phyloP scores from a whole-genome alignment of 176 grass and related monocot species.

The Paspalum vaginatum region DNA sequence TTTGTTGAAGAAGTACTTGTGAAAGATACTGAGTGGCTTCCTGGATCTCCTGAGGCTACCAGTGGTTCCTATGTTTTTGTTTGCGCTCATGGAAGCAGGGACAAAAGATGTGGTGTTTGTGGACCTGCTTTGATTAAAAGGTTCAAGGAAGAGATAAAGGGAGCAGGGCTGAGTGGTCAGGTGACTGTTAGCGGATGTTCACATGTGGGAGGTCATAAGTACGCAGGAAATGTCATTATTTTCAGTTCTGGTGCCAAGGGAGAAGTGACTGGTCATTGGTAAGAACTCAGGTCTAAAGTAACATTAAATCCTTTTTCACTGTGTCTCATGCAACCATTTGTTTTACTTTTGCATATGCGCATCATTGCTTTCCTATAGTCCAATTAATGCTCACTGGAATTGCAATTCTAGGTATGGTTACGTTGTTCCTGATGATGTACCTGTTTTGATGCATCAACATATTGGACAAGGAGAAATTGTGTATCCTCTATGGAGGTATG shows the following conservation, averaged over 20 bases:
- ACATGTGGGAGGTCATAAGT: constrained; percentile 95
- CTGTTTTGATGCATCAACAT: constrained; percentile 74
- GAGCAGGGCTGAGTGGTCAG: constrained; percentile 56
- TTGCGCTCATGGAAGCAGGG: constrained; percentile 86
- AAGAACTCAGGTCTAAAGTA: constrained; percentile 37
- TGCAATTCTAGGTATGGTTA: constrained; percentile 92
- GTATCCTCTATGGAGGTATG: constrained; percentile 89
- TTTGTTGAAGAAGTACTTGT: constrained; percentile 97
- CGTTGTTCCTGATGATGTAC: constrained; percentile 91
- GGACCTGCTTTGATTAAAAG: constrained; percentile 78
- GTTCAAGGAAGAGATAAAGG: constrained; percentile 82
- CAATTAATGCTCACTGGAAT: constrained; percentile 36
- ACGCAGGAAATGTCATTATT: constrained; percentile 97
- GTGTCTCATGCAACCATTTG: background rate
- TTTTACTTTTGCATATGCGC: background rate
- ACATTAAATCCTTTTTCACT: constrained; percentile 7
- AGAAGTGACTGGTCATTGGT: constrained; percentile 93
- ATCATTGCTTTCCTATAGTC: background rate
- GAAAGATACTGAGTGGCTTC: constrained; percentile 84
- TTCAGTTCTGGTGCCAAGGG: constrained; percentile 60
- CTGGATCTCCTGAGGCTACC: constrained; percentile 67
- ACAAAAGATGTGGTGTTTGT: constrained; percentile 89
- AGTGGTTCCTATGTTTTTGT: constrained; percentile 87
- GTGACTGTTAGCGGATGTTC: constrained; percentile 84
- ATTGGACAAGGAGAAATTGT: constrained; percentile 77